These are phyloP conservation scores for Pisolithus sp. DNA, from an alignment of 768 basidiomycete species.

Conservation along the genomic window DNA sequence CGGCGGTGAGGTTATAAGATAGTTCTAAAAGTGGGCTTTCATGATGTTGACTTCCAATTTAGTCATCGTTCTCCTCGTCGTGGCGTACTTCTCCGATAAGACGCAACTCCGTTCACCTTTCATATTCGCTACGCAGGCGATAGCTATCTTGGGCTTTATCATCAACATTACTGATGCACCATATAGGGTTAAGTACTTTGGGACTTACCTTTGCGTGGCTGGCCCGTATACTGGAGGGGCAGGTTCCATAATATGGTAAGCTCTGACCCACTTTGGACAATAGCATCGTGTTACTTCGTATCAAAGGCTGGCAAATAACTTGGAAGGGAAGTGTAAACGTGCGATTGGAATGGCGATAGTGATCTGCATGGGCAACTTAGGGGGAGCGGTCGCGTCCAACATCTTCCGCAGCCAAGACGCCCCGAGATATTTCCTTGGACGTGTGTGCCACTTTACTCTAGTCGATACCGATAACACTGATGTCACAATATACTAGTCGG, in stretches of 20 bases:
- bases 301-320: slow-evolving; percentile 6
- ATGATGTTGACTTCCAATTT: not conserved
- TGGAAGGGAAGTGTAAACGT: slow-evolving; percentile 56
- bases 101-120: slow-evolving; percentile 51
- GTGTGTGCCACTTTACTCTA: slow-evolving; percentile 32
- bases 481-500: slow-evolving; percentile 36
- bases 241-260: slow-evolving; percentile 53
- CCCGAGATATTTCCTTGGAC: slow-evolving; percentile 55
- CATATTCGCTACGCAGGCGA: slow-evolving; percentile 42
- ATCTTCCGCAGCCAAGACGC: slow-evolving; percentile 53
- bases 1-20: slow-evolving; percentile 45
- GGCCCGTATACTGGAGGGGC: slow-evolving; percentile 56
- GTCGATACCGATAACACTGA: not conserved
- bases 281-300: not conserved
- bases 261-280: not conserved
- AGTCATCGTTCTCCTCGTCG: slow-evolving; percentile 46
- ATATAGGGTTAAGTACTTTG: slow-evolving; percentile 59
- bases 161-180: slow-evolving; percentile 53
- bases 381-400: slow-evolving; percentile 54
- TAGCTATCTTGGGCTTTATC: slow-evolving; percentile 49
- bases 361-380: slow-evolving; percentile 62
- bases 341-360: slow-evolving; percentile 58
- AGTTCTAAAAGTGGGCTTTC: not conserved
- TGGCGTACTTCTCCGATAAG: slow-evolving; percentile 53
- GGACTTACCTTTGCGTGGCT: slow-evolving; percentile 56